Percentiles rank a stretch among this genome's conserved stretches.
Evolutionary conservation across 345 rosid genomes (phyloP).

Genomic region (Cardamine chenopodiifolia): DNA sequence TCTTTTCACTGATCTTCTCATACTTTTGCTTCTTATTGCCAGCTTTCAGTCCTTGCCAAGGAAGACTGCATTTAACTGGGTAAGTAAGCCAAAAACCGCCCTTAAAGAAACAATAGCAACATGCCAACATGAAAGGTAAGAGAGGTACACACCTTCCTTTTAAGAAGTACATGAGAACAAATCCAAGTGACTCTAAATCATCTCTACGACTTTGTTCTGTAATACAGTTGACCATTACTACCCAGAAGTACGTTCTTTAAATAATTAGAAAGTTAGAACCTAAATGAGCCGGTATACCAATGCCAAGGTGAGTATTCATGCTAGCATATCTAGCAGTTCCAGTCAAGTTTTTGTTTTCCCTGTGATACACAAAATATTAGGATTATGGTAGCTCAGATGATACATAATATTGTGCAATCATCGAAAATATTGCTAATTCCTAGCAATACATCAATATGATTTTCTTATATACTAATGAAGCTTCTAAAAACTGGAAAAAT

Average conservation of each 20-base stretch:
- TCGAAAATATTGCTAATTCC: background rate
- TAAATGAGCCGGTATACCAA: constrained; percentile 52
- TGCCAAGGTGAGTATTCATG: constrained; percentile 96
- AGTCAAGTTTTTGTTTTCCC: constrained; percentile 91
- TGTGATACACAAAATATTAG: constrained; percentile 41
- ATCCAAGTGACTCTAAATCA: constrained; percentile 95
- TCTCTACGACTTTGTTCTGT: constrained; percentile 98
- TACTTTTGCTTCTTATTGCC: constrained; percentile 93
- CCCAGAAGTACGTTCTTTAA: constrained; percentile 14
- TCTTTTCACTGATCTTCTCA: constrained; percentile 89
- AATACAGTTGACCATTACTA: constrained; percentile 17
- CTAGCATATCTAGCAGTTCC: constrained; percentile 97
- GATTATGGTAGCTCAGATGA: background rate
- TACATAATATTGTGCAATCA: constrained; percentile 14
- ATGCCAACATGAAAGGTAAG: constrained; percentile 11
- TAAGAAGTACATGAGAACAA: constrained; percentile 85
- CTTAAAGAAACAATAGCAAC: background rate
- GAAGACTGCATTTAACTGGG: constrained; percentile 58
- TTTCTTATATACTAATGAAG: background rate
- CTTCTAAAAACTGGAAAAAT: background rate
- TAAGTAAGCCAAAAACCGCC: constrained; percentile 25
- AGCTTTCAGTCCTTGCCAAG: constrained; percentile 96
- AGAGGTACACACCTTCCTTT: constrained; percentile 70
- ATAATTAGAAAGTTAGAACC: constrained; percentile 5
- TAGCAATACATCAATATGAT: background rate